Evolutionary conservation across 345 rosid species (phyloP).

Genomic region (Hypericum perforatum): DNA sequence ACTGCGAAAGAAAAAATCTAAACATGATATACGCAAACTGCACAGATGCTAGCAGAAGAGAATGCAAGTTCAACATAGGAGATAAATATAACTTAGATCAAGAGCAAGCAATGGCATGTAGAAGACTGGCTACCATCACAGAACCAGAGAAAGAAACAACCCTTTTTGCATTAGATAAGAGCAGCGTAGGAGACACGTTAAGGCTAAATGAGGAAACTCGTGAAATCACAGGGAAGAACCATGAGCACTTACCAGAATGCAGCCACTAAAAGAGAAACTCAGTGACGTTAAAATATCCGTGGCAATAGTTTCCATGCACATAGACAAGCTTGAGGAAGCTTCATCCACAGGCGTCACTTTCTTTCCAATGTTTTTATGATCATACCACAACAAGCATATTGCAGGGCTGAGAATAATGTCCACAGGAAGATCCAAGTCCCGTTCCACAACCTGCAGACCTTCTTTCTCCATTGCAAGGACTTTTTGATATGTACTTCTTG

Average conservation of each 20-base stretch:
- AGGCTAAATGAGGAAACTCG: too few relatives aligned
- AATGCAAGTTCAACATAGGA: too few relatives aligned
- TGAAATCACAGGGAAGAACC: background rate
- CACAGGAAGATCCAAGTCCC: slow-evolving; percentile 71
- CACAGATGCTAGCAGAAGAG: too few relatives aligned
- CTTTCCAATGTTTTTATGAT: slow-evolving; percentile 42
- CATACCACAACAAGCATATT: slow-evolving; percentile 77
- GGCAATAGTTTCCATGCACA: slow-evolving; percentile 69
- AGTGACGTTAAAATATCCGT: slow-evolving; percentile 60
- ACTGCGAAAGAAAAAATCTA: too few relatives aligned
- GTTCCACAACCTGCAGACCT: slow-evolving; percentile 80
- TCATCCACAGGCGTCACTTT: slow-evolving; percentile 42
- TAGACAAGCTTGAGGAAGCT: slow-evolving; percentile 51
- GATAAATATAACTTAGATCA: too few relatives aligned
- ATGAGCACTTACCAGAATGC: slow-evolving; percentile 61
- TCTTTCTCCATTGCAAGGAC: slow-evolving; percentile 76
- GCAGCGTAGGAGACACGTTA: background rate
- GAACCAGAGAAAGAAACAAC: background rate
- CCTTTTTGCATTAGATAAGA: background rate
- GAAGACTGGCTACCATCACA: too few relatives aligned
- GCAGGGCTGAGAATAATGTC: slow-evolving; percentile 65
- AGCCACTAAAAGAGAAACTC: slow-evolving; percentile 70
- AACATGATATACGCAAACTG: too few relatives aligned
- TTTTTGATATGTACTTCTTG: slow-evolving; percentile 71
- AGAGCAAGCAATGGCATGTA: too few relatives aligned